A percentile compares a stretch with the other conserved stretches of the same genome.
Conservation (phyloP, 2,329 filamentous ascomycete genomes). For the Whalleya microplaca region DNA sequence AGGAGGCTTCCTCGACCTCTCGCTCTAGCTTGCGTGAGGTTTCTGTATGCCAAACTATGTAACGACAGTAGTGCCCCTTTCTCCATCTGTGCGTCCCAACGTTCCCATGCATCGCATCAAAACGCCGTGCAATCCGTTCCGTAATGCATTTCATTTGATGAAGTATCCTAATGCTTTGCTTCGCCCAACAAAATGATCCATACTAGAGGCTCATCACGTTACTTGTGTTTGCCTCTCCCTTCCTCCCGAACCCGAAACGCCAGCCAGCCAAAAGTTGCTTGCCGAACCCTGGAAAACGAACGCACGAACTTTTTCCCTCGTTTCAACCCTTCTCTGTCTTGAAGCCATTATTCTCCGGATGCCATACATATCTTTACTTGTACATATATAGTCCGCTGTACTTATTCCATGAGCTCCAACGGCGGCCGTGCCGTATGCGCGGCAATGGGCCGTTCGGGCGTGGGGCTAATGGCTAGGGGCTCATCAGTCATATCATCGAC, state of each 20-base stretch:
- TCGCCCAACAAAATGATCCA: neutral
- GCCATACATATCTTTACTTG: too few relatives aligned
- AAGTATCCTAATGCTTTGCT: neutral
- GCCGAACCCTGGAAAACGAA: neutral
- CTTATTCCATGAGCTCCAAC: slow-evolving; percentile 64
- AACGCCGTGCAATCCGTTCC: neutral
- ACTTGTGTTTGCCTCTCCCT: too few relatives aligned
- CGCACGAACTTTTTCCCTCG: neutral
- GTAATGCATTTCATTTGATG: neutral
- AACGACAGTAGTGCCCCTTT: neutral
- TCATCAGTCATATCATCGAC: slow-evolving; percentile 70
- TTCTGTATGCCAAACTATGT: neutral
- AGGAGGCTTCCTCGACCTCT: neutral
- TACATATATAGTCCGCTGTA: too few relatives aligned
- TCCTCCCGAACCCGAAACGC: neutral
- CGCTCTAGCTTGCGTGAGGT: neutral
- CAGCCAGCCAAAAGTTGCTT: too few relatives aligned
- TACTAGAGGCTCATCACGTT: neutral
- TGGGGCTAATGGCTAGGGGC: slow-evolving; percentile 44
- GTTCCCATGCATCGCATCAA: neutral
- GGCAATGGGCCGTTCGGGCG: slow-evolving; percentile 51
- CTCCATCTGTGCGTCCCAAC: neutral
- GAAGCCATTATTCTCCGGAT: neutral
- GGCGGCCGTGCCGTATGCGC: slow-evolving; percentile 66
- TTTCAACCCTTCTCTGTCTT: neutral